Evolutionary conservation across 495 filamentous ascomycete species (phyloP).

Genomic region (Pyrenula aspistea): DNA sequence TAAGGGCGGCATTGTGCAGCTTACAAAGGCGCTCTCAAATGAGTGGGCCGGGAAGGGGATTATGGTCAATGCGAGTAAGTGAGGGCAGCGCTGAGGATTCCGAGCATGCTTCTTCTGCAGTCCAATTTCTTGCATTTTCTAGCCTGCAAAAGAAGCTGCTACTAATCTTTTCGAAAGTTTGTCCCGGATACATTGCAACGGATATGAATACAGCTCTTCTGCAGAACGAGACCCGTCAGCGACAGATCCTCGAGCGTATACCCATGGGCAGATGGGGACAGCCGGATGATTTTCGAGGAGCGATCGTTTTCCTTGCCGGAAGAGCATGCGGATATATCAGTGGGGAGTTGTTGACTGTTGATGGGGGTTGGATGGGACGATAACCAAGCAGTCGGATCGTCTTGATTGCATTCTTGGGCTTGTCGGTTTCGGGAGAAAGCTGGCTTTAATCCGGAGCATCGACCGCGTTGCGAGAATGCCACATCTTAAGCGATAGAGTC

Average conservation of each 20-base stretch:
- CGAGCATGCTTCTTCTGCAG: too few species aligned
- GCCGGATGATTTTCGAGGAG: conserved; percentile 27
- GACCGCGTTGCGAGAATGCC: too few species aligned
- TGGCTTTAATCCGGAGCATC: too few species aligned
- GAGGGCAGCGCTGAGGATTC: not conserved
- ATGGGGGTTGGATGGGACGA: conserved; percentile 86
- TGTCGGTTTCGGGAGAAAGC: too few species aligned
- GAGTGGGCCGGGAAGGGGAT: conserved; percentile 74
- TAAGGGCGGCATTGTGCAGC: conserved; percentile 75
- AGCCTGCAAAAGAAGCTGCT: conserved; percentile 18
- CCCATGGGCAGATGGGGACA: conserved; percentile 61
- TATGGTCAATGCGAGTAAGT: conserved; percentile 69
- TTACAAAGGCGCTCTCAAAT: conserved; percentile 81
- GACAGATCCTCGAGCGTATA: conserved; percentile 69
- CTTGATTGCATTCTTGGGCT: too few species aligned
- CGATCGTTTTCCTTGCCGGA: conserved; percentile 26
- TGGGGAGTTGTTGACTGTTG: conserved; percentile 66
- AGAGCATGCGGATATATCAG: conserved; percentile 65
- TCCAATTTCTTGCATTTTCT: too few species aligned
- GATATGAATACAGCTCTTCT: conserved; percentile 87
- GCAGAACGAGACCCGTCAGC: conserved; percentile 52
- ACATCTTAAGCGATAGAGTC: too few species aligned
- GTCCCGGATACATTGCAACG: conserved; percentile 67
- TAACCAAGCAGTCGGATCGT: conserved; percentile 23
- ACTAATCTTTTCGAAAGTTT: not conserved